phyloP scores from a whole-genome alignment of 257 asterid genomes.

The Vinca minor region DNA sequence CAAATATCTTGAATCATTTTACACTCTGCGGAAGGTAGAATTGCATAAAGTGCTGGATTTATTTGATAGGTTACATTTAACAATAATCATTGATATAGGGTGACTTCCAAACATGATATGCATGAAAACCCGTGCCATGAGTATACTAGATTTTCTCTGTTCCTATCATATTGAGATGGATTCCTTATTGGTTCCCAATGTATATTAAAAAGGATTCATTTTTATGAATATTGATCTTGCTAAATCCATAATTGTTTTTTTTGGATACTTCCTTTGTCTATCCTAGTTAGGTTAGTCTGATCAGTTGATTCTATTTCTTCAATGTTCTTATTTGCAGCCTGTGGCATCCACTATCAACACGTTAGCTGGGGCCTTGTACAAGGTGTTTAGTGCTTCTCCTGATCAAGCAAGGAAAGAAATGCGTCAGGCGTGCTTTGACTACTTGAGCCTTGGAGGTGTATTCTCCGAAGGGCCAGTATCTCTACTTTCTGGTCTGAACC shows the following conservation, averaged over 20 bases:
- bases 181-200: not conserved
- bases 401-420: conserved; percentile 57
- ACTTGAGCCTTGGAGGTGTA: conserved; percentile 52
- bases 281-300: not conserved
- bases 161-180: not conserved
- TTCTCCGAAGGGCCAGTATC: conserved; percentile 49
- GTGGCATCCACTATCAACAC: conserved; percentile 57
- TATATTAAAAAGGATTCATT: not conserved
- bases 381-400: conserved; percentile 51
- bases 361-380: conserved; percentile 50
- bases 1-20: conserved; percentile 49
- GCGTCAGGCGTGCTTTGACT: conserved; percentile 58
- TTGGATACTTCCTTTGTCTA: not conserved
- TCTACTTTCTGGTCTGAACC: conserved; percentile 51
- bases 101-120: not conserved
- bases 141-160: not conserved
- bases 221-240: not conserved
- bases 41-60: not conserved
- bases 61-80: no score
- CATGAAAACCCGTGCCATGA: not conserved
- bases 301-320: not conserved
- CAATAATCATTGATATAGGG: not conserved
- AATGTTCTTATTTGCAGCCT: conserved; percentile 33
- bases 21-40: conserved; percentile 52
- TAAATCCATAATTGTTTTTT: not conserved